Evolutionary conservation across 1,284 basidiomycete genomes (phyloP).

Genomic region (Puccinia hordei): DNA sequence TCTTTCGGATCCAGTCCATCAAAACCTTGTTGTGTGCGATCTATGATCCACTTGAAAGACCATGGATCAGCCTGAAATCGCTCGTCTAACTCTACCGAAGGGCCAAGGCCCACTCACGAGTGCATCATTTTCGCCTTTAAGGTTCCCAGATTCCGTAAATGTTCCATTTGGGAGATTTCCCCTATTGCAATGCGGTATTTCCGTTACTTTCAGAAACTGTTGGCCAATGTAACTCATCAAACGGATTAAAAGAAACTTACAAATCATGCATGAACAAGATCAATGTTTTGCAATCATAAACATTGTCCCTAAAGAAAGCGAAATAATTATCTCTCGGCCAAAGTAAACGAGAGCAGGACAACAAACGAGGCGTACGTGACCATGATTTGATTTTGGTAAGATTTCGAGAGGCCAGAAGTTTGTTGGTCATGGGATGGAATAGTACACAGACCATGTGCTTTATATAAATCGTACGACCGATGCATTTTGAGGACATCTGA

Average conservation of each 20-base stretch:
- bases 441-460: conserved; percentile 72
- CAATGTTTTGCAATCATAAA: conserved; percentile 66
- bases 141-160: conserved; percentile 71
- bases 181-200: conserved; percentile 61
- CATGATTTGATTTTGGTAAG: conserved; percentile 76
- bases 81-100: conserved; percentile 23
- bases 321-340: background rate
- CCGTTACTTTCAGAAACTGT: background rate
- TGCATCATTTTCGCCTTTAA: conserved; percentile 76
- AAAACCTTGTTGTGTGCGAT: conserved; percentile 80
- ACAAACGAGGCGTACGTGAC: conserved; percentile 69
- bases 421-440: conserved; percentile 71
- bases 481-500: conserved; percentile 79
- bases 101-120: conserved; percentile 64
- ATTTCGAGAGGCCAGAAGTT: conserved; percentile 65
- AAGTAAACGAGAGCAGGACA: conserved; percentile 10
- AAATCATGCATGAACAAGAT: conserved; percentile 88
- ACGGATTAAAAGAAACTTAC: conserved; percentile 63
- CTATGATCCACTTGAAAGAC: conserved; percentile 61
- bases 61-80: conserved; percentile 23
- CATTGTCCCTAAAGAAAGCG: conserved; percentile 65
- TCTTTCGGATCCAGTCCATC: conserved; percentile 71
- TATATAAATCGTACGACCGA: conserved; percentile 74
- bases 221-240: background rate
- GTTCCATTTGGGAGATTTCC: conserved; percentile 81